Percentiles rank a stretch among this genome's conserved stretches.
Evolutionary conservation across 73 alveolate species (phyloP).

Genomic region (Symbiodinium pilosum): DNA sequence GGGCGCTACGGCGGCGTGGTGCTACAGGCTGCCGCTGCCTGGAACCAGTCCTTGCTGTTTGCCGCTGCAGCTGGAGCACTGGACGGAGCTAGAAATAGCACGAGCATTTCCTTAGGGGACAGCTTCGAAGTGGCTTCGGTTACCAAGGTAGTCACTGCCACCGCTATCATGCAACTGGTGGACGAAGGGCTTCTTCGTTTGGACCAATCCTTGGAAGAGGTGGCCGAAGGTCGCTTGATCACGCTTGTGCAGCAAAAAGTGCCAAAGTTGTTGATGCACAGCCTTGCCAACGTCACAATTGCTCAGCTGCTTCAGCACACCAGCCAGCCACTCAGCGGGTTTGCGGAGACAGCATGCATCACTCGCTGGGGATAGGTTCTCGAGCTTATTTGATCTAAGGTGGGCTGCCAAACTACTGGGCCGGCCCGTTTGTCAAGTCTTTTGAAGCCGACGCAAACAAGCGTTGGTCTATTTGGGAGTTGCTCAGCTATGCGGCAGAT

Average conservation of each 20-base stretch:
- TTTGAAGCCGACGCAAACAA: conserved; percentile 61
- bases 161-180: conserved; percentile 46
- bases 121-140: conserved; percentile 70
- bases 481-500: conserved; percentile 55
- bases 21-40: conserved; percentile 75
- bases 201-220: conserved; percentile 32
- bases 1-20: conserved; percentile 59
- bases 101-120: conserved; percentile 1
- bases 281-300: conserved; percentile 28
- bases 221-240: conserved; percentile 9
- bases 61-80: conserved; percentile 53
- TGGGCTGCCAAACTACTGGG: conserved; percentile 79
- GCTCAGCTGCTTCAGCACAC: conserved; percentile 64
- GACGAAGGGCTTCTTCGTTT: conserved; percentile 34
- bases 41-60: conserved; percentile 27
- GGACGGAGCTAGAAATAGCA: neutral
- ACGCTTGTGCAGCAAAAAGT: conserved; percentile 2
- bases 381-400: neutral
- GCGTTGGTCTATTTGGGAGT: conserved; percentile 58
- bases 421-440: conserved; percentile 33
- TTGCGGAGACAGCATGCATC: no score
- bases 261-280: conserved; percentile 23
- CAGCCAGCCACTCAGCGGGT: neutral
- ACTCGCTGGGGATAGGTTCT: neutral
- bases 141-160: conserved; percentile 87